A percentile compares a stretch with the other conserved stretches of the same genome.
Evolutionary conservation across 768 basidiomycete species (phyloP).

Genomic region (Russula abietina): DNA sequence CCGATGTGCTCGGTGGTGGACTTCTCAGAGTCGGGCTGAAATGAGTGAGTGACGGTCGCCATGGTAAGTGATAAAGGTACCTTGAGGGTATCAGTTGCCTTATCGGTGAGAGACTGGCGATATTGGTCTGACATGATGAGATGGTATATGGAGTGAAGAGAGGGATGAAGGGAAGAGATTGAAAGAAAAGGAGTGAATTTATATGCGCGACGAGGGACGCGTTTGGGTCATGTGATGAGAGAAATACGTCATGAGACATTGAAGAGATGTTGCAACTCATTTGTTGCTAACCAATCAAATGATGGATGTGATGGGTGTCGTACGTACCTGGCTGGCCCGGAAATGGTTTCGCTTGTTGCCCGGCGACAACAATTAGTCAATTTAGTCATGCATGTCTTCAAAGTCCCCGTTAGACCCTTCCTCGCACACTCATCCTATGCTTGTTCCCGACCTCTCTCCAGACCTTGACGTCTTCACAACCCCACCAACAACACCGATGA

Average conservation of each 20-base stretch:
- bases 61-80: slow-evolving; percentile 21
- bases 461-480: slow-evolving; percentile 41
- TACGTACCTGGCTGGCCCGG: not conserved
- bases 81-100: slow-evolving; percentile 33
- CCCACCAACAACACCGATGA: slow-evolving; percentile 39
- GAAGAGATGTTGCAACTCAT: not conserved
- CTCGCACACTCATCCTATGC: slow-evolving; percentile 4
- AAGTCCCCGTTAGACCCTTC: not conserved
- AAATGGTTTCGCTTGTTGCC: not conserved
- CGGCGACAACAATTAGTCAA: not conserved
- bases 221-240: not conserved
- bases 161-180: not conserved
- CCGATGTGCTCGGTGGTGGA: not conserved
- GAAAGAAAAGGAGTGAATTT: not conserved
- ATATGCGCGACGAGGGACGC: slow-evolving; percentile 4
- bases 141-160: not conserved
- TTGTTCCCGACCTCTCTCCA: slow-evolving; percentile 16
- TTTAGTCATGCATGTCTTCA: not conserved
- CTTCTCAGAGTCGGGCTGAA: slow-evolving; percentile 10
- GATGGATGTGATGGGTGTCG: not conserved
- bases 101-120: slow-evolving; percentile 35
- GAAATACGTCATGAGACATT: not conserved
- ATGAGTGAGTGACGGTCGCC: not conserved
- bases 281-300: not conserved
- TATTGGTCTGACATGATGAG: slow-evolving; percentile 33